phyloP scores from a whole-genome alignment of 2,329 filamentous ascomycete species.

The Fusarium nygamai region DNA sequence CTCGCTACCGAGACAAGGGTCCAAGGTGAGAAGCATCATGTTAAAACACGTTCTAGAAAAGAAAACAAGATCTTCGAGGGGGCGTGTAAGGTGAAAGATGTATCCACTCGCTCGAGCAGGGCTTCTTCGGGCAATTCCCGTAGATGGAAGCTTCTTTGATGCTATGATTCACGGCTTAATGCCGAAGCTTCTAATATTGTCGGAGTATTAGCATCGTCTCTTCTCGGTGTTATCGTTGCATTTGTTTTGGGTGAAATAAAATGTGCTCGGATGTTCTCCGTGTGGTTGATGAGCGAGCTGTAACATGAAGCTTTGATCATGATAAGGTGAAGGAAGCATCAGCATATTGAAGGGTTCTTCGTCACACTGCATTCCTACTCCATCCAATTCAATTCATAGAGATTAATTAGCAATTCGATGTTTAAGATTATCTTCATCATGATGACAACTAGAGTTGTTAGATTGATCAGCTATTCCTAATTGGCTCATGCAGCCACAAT shows the following conservation, averaged over 20 bases:
- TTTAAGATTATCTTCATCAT: conserved; percentile 1
- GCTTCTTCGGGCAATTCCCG: conserved; percentile 39
- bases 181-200: neutral
- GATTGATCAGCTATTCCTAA: conserved; percentile 5
- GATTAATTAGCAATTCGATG: neutral
- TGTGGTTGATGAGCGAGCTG: conserved; percentile 5
- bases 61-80: conserved; percentile 3
- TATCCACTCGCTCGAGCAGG: conserved; percentile 20
- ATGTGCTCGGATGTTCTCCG: conserved; percentile 24
- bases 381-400: neutral
- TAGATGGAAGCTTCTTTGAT: conserved; percentile 3
- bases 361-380: neutral
- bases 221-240: neutral
- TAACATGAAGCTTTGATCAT: neutral
- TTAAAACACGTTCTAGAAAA: conserved; percentile 15
- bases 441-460: neutral
- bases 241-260: conserved; percentile 1
- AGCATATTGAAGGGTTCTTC: neutral
- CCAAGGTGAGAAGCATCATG: conserved; percentile 20
- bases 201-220: neutral
- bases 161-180: neutral
- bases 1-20: conserved; percentile 19
- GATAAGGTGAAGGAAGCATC: neutral
- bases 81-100: neutral
- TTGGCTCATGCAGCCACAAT: conserved; percentile 35